Evolutionary conservation across 1,284 basidiomycete species (phyloP), one percentile per base, ranked within the genome.

Genomic region (Gymnopus androsaceus): DNA sequence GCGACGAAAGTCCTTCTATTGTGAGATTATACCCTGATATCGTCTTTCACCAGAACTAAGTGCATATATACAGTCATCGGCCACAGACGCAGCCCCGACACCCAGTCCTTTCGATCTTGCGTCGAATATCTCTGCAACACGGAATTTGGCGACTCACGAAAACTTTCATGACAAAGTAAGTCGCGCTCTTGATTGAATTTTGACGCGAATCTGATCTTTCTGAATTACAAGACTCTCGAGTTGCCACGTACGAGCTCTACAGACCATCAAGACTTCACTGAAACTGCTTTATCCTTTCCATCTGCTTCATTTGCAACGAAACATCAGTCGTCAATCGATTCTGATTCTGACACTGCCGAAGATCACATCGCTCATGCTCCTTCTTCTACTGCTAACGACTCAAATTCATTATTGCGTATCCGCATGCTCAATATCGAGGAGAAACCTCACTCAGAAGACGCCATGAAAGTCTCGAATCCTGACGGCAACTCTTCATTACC

Each of bases 61-160:
- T 49, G 52, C 52, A 55, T 55, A 49, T 51, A 42, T 49, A 1
- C 56, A 58, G 56, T 38, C 37, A 15, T 54, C 56, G 19, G 54
- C 45, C 5, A 15, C 28, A 19, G 49, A 25, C 30, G 51, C 21
- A 8, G 11, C 45, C 3, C 21, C 51, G 9, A 42, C 17, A 5
- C 21, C 36, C 11, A 54, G 41, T 25, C 34, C 42, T 45, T 37
- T 37, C 44, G 28, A 28, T n/a, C 19, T 12, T 4, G 30, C 31
- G 17, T 1, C 33, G 9, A 27, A 45, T 15, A 36, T 19, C 47
- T n/a, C 12, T 17, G 21, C 7, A 50, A 28, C 12, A 9, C 5
- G 11, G 36, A 50, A 38, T n/a, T n/a, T n/a, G 48, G 25, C n/a
- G 7, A 5, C 25, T 38, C 23, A n/a, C n/a, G n/a, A n/a, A n/a